Evolutionary conservation across 176 grass and related monocot species (phyloP).

Genomic region (Cymbopogon citratus): DNA sequence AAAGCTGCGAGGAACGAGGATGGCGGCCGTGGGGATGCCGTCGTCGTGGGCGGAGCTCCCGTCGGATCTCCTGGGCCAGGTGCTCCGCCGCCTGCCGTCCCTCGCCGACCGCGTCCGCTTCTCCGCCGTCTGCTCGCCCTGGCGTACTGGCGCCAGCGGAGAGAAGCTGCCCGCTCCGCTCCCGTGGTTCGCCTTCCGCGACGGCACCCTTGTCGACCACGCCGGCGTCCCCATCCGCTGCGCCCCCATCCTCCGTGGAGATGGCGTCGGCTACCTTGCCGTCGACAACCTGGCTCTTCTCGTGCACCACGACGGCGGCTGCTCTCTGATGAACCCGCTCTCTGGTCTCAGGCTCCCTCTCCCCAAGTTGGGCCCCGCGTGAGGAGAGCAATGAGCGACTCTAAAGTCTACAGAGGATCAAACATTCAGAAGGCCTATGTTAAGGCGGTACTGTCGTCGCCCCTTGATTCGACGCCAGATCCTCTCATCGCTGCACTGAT

Average conservation of each 20-base stretch:
- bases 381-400: neutral
- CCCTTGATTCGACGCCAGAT: neutral
- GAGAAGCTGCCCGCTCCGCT: neutral
- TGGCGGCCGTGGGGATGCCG: neutral
- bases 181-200: neutral
- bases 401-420: neutral
- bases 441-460: too few species aligned
- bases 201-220: neutral
- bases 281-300: neutral
- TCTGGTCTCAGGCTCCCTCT: neutral
- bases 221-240: neutral
- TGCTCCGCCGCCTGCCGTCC: neutral
- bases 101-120: conserved; percentile 1
- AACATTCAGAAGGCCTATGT: too few species aligned
- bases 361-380: neutral
- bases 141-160: neutral
- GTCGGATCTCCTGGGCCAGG: neutral
- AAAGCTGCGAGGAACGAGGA: neutral
- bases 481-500: neutral
- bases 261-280: neutral
- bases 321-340: neutral
- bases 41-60: conserved; percentile 24
- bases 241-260: neutral
- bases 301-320: neutral
- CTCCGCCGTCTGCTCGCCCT: neutral